Conservation (phyloP, 225 moss, liverwort and hornwort genomes). For the Physcomitrellopsis africana region DNA sequence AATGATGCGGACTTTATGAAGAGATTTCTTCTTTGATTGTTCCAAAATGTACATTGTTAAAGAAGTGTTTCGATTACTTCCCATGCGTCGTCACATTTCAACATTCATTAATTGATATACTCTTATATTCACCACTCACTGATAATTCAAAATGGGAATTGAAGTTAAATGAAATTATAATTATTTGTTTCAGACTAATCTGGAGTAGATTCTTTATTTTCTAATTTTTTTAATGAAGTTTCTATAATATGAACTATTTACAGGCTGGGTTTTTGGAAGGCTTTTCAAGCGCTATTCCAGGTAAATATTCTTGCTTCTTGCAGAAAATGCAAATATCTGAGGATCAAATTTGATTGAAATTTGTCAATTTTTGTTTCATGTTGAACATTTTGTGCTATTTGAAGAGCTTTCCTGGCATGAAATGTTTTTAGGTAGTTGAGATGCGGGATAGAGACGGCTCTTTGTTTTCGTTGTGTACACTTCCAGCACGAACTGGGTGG, state of each 20-base stretch:
- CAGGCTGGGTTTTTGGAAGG: slow-evolving; percentile 97
- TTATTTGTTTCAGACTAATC: not conserved
- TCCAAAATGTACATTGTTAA: not conserved
- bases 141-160: no score
- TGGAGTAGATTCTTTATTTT: slow-evolving; percentile 9
- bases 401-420: not conserved
- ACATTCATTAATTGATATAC: not conserved
- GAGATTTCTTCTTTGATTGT: no score
- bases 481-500: not conserved
- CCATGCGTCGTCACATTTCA: not conserved
- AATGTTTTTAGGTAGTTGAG: slow-evolving; percentile 5
- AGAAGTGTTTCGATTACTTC: not conserved
- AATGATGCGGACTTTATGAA: slow-evolving; percentile 14
- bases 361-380: not conserved
- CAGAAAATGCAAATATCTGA: slow-evolving; percentile 2
- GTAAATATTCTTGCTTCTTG: slow-evolving; percentile 43
- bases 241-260: slow-evolving; percentile 5
- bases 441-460: not conserved
- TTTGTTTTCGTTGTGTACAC: not conserved
- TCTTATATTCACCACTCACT: slow-evolving; percentile 1
- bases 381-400: not conserved
- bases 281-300: slow-evolving; percentile 78
- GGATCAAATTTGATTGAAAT: not conserved
- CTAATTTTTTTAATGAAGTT: no score
- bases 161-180: not conserved